Base-by-base conservation (phyloP, 164 flowering plant genomes). In the Vitis rupestris region DNA sequence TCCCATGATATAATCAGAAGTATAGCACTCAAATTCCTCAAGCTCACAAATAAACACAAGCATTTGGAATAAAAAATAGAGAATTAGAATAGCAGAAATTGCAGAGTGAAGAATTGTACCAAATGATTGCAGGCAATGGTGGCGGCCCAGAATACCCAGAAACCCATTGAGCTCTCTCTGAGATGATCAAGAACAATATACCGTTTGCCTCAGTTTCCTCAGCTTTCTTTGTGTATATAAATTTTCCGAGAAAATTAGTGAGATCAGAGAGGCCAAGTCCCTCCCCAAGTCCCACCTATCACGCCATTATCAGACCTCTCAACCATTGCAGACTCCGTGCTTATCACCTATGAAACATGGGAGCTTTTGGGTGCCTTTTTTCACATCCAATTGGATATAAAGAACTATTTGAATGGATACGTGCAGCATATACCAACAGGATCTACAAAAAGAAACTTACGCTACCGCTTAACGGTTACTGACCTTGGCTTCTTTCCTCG, bases 251-350 rank as follows among this genome's bases (percentile, higher is more conserved):
- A 37, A 47, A 59, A 31, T 14, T 29, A 49, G 31, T 27, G 72
- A 71, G 74, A 69, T 81, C 74, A 81, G 78, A 70, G 83, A 81
- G 79, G 81, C 75, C 55, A 58, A 66, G 59, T 62, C 75, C 80
- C 85, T 83, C 84, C 77, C 82, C 74, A 80, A 80, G 76, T 37
- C 79, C 80, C 79, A 65, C 54, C 75, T 67, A 65, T 82, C 80
- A 84, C 70, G 47, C 81, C 88, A 82, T 86, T 47, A 61, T 59
- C 65, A 47, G 71, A 72, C 51, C 78, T 59, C 57, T 19, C 72
- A 75, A 79, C 70, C 90, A 85, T 83, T 65, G 77, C 78, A 74
- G 9, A 71, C 44, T 37, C 44, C 7, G 6, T 3, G 44, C 44
- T 0, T 37, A 6, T 37, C 44, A 37, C 44, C 44, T 37, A 16